Base-by-base conservation (phyloP, 2,329 filamentous ascomycete species). In the Penicillium sp. region DNA sequence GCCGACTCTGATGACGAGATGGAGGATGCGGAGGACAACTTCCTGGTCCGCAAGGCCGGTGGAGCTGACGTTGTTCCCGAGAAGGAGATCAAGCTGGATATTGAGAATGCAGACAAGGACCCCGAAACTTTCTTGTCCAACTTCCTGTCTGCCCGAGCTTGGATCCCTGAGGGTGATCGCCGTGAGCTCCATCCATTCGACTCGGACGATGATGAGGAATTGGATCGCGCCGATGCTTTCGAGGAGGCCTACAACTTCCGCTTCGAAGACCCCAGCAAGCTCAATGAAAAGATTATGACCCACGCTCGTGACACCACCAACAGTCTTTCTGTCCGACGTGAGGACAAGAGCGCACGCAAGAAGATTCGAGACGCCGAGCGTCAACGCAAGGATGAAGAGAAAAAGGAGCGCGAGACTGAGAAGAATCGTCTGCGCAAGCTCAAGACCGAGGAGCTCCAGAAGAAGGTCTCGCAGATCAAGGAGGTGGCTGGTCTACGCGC, bases 221-320 rank as follows among this genome's bases (percentile, higher is more conserved):
- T 91, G 33, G 84, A 86, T 30, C 85, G 87, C 50, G 93, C 93
- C 28, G 94, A 98, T 49, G 88, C 90, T 63, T 96, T 94, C 72
- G 95, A 99, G 79, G 86, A 91, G 67, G 93, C 93, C 4, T 99
- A 97, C 81, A 99, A 99, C 80, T 81, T 97, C 79, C 90, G 95
- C 37, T 99, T 99, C 73, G 95, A 99, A 76, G 91, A 98, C 71
- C 93, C 95, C 0, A 86, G 86, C 62, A 93, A 91, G 74, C 89
- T 91, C 70, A 97, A 97, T 74, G 92, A 97, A 78, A 89, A 91
- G 54, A 83, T 99, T 35, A 88, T 90, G 72, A 92, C 93, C 6
- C 96, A 97, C 79, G 90, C 94, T 59, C 90, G 94, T 87, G 92
- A 96, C 74, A 85, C 92, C 19, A 89, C 91, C 40, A 89, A 89